These are phyloP conservation scores for Diplodia sapinea DNA, from an alignment of 2,329 filamentous ascomycete species.

Conservation along the genomic window DNA sequence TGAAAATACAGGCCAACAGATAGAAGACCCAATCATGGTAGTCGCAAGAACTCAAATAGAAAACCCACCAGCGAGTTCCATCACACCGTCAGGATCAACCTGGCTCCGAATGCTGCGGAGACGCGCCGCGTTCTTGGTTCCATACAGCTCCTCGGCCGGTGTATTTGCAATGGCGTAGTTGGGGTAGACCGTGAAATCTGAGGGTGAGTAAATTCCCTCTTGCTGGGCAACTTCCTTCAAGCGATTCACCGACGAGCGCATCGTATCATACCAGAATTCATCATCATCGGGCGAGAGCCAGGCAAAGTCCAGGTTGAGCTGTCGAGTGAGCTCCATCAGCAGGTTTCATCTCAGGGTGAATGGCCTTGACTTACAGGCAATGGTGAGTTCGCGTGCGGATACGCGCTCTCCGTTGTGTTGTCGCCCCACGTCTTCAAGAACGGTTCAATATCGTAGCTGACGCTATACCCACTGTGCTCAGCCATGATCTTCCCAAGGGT, in stretches of 20 bases:
- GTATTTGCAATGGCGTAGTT: conserved; percentile 24
- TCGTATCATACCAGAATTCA: conserved; percentile 5
- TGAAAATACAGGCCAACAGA: too few species aligned
- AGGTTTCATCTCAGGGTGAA: neutral
- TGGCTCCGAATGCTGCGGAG: neutral
- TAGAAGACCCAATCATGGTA: too few species aligned
- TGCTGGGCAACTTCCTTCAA: neutral
- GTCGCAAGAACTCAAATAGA: neutral
- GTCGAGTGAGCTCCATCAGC: neutral
- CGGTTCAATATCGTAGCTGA: conserved; percentile 16
- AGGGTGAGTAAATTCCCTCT: neutral
- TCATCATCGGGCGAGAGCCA: conserved; percentile 8
- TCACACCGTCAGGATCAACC: conserved; percentile 19
- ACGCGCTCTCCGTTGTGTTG: conserved; percentile 2
- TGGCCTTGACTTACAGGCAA: neutral
- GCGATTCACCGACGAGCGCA: conserved; percentile 1
- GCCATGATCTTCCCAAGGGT: neutral
- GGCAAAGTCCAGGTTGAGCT: conserved; percentile 20
- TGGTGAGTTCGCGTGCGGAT: conserved; percentile 5
- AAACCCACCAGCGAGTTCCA: conserved; percentile 4
- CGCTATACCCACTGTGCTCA: neutral
- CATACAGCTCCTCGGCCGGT: conserved; percentile 6
- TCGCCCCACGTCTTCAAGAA: conserved; percentile 2
- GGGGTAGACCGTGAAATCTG: neutral
- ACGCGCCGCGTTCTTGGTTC: conserved; percentile 2